phyloP scores from a whole-genome alignment of 768 basidiomycete genomes.

The Heimioporus sp. region DNA sequence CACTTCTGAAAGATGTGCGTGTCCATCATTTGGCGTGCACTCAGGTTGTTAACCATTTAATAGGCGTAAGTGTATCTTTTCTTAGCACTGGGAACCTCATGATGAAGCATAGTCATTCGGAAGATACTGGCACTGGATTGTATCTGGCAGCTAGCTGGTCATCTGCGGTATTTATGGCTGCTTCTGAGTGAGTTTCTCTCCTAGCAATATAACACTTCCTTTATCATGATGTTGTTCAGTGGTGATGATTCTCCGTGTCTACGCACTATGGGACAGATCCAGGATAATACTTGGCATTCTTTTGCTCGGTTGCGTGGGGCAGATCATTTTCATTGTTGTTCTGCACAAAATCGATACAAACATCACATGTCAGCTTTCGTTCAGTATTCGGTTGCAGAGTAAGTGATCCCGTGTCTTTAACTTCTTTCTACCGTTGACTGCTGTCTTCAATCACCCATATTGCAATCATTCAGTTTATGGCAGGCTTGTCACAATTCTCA shows the following conservation, averaged over 20 bases:
- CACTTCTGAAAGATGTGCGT: background rate
- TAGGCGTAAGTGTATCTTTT: conserved; percentile 1
- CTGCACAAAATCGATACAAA: background rate
- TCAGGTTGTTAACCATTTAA: background rate
- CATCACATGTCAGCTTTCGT: background rate
- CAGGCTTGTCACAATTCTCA: background rate
- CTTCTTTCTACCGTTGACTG: too few relatives aligned
- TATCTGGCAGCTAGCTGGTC: background rate
- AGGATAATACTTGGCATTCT: background rate
- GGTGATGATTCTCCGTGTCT: conserved; percentile 10
- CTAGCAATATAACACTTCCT: too few relatives aligned
- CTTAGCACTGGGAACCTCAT: background rate
- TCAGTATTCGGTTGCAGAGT: background rate
- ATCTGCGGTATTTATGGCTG: background rate
- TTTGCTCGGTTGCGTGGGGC: background rate
- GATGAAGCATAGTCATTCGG: background rate
- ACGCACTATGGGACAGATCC: conserved; percentile 1
- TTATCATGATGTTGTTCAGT: background rate
- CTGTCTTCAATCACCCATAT: background rate
- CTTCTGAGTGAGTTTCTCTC: conserved; percentile 1
- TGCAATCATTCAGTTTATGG: background rate
- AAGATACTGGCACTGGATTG: background rate
- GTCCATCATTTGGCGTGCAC: too few relatives aligned
- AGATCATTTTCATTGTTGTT: background rate
- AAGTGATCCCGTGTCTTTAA: too few relatives aligned